Conservation (phyloP, 345 rosid genomes). For the Brassica rapa region DNA sequence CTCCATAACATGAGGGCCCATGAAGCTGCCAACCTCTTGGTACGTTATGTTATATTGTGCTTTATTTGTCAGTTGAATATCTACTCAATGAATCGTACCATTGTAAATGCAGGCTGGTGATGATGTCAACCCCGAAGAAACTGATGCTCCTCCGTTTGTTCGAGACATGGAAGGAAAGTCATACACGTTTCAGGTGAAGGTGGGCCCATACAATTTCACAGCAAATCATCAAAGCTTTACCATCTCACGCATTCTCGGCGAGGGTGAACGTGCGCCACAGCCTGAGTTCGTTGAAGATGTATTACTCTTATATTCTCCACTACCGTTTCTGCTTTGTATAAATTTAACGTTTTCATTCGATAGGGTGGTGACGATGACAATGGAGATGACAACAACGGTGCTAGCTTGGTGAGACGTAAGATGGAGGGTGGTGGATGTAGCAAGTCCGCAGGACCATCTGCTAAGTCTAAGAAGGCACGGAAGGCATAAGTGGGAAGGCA, state of each 20-base stretch:
- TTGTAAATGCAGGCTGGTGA: not conserved
- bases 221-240: not conserved
- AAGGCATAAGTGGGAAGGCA: not conserved
- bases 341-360: too few relatives aligned
- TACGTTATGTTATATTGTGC: too few relatives aligned
- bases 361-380: not conserved
- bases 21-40: not conserved
- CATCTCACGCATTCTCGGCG: not conserved
- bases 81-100: too few relatives aligned
- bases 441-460: not conserved
- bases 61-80: too few relatives aligned
- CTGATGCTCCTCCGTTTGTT: not conserved
- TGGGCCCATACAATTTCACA: not conserved
- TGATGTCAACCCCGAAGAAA: not conserved
- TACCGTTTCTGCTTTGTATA: not conserved
- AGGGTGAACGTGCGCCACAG: not conserved
- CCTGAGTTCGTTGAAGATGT: not conserved
- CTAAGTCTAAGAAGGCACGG: not conserved
- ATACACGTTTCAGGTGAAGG: not conserved
- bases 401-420: not conserved
- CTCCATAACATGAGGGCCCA: not conserved
- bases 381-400: not conserved
- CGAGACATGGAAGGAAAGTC: not conserved
- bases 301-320: not conserved
- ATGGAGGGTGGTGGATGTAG: not conserved